Base-by-base conservation (phyloP, 1,284 basidiomycete species). In the Fomitiporia mediterranea region DNA sequence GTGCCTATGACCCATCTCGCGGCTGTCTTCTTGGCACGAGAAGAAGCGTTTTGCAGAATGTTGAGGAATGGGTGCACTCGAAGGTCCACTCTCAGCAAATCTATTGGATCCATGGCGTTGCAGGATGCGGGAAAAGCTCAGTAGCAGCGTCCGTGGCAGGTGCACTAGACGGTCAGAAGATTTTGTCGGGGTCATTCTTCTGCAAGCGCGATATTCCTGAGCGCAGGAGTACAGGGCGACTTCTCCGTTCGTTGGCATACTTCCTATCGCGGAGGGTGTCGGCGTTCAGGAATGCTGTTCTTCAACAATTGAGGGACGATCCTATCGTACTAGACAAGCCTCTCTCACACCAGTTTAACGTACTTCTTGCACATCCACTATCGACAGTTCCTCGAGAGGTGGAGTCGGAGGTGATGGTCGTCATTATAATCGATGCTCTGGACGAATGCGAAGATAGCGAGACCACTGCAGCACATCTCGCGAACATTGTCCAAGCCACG, bases 381-480 rank as follows among this genome's bases (percentile, higher is more conserved):
- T 17, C 7, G 8, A 5, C 7, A 23, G 40, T 23, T 6, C 8
- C n/a, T 23, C 15, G 19, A 34, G 32, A 34, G 6, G n/a, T n/a
- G n/a, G 32, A 34, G 6, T 6, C 13, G 6, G 7, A 6, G 13
- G 32, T 34, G 32, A 15, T 37, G 5, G 6, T 47, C 4, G 23
- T 56, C 4, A n/a, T 55, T 1, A 39, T 56, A 50, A n/a, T n/a
- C n/a, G n/a, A n/a, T n/a, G n/a, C n/a, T n/a, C n/a, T n/a, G n/a
- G n/a, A n/a, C n/a, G n/a, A 56, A 23, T 56, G 49, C 32, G 43
- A 44, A 15, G 39, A 46, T n/a, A 17, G 9, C 8, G 15, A n/a
- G 2, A 23, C 21, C 8, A 9, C 32, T 9, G 42, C 42, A 25
- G 6, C 2, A 13, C 35, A 23, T 34, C 9, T 53, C 4, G 38